Base-by-base conservation (phyloP, 176 grass and related monocot species). In the Chloris gayana region DNA sequence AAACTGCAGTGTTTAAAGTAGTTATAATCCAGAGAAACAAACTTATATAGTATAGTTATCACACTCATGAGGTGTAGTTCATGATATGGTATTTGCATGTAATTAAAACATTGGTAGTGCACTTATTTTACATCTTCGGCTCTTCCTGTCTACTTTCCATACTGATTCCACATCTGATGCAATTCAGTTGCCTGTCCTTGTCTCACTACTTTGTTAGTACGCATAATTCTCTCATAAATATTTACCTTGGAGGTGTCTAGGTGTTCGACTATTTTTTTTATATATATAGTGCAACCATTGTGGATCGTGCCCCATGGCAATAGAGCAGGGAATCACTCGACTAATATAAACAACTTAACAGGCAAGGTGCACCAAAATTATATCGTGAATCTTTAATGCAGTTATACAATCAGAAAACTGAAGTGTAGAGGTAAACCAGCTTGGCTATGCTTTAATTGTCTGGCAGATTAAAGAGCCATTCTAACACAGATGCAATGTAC, bases 391-490 rank as follows among this genome's bases (percentile, higher is more conserved):
- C 27, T 22, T 64, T 7, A 6, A 33, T 33, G 11, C 3, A 30
- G 27, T 77, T 49, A 65, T 4, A 78, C n/a, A 63, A 63, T 26
- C 26, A 18, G 4, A 32, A 54, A 45, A 53, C 2, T 31, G 33
- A 69, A 64, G 9, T 22, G 12, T 3, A 14, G 3, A 49, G 38
- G 30, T 14, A 50, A 79, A 25, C 41, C 53, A 74, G 61, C 39
- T 84, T n/a, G n/a, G n/a, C 21, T 60, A 70, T 51, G 63, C 22
- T 57, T 69, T 61, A 8, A 14, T 38, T 68, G 80, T 60, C 32
- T 73, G 13, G 66, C 50, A 74, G 5, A 61, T 59, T 31, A 88
- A 51, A 67, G 10, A 75, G 37, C 24, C 22, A 46, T 73, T 73
- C 27, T 64, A 77, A 14, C 2, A 25, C 7, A 19, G 61, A 72